phyloP scores from a whole-genome alignment of 306 rosid species.

The Corylus avellana region DNA sequence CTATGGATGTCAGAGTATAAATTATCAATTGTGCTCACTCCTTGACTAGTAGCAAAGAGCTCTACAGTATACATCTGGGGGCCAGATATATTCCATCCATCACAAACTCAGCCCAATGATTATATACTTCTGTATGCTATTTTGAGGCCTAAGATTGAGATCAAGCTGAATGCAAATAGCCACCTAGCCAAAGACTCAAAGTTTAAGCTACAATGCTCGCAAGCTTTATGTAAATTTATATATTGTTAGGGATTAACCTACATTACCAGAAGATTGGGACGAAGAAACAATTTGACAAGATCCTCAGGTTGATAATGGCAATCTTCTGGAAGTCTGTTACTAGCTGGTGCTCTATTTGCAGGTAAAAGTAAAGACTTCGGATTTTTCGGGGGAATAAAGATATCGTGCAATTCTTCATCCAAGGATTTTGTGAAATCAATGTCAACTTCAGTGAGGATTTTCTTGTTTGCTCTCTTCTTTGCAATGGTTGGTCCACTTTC shows the following conservation, averaged over 20 bases:
- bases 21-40: neutral
- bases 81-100: neutral
- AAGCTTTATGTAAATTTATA: neutral
- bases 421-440: conserved; percentile 16
- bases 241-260: neutral
- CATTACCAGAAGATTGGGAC: conserved; percentile 32
- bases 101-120: neutral
- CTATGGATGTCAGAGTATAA: neutral
- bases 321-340: conserved; percentile 30
- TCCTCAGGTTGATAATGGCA: conserved; percentile 27
- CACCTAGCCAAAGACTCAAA: neutral
- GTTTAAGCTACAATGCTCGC: neutral
- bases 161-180: neutral
- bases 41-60: neutral
- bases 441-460: conserved; percentile 1
- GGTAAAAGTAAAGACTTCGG: conserved; percentile 19
- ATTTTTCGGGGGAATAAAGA: conserved; percentile 21
- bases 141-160: neutral
- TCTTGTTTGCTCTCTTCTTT: neutral
- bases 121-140: neutral
- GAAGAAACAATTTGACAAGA: conserved; percentile 39
- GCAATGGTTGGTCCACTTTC: neutral
- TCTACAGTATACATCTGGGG: neutral
- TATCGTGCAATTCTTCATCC: conserved; percentile 9
- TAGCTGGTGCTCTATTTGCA: conserved; percentile 10